These are phyloP conservation scores for Combretum micranthum DNA, from an alignment of 345 rosid genomes.

Conservation along the genomic window DNA sequence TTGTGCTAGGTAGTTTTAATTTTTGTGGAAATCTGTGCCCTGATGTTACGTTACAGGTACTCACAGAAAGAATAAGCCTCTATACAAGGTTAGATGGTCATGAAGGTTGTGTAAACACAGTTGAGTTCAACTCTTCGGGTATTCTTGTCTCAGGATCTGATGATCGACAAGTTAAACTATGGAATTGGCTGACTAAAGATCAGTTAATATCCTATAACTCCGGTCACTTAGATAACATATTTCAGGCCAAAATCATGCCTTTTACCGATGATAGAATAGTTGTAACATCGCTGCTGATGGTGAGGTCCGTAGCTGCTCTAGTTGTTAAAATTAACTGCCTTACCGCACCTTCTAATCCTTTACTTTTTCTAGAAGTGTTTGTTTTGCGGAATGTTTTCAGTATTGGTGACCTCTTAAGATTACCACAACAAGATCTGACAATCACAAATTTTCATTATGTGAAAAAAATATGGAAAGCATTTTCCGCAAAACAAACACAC, in stretches of 20 bases:
- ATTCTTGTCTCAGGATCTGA: conserved; percentile 61
- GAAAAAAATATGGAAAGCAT: too few relatives aligned
- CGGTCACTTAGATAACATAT: conserved; percentile 53
- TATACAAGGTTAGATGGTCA: conserved; percentile 46
- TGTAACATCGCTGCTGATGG: conserved; percentile 61
- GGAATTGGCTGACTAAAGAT: conserved; percentile 36
- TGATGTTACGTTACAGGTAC: conserved; percentile 18
- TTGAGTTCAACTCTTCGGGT: conserved; percentile 44
- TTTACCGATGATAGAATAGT: conserved; percentile 40
- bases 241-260: conserved; percentile 51
- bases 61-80: conserved; percentile 38
- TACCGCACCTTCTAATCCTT: too few relatives aligned
- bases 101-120: conserved; percentile 48
- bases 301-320: conserved; percentile 25
- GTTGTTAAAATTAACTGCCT: too few relatives aligned
- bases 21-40: not conserved
- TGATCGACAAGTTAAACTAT: conserved; percentile 40
- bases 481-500: too few relatives aligned
- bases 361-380: too few relatives aligned
- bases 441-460: too few relatives aligned
- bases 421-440: too few relatives aligned
- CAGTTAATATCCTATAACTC: conserved; percentile 32
- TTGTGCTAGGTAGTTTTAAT: not conserved
- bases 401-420: too few relatives aligned
- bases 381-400: too few relatives aligned